Percentiles rank a stretch among this genome's conserved stretches.
These are phyloP conservation scores for Sarocladium oryzae DNA, from an alignment of 2,329 filamentous ascomycete genomes.

Conservation along the genomic window DNA sequence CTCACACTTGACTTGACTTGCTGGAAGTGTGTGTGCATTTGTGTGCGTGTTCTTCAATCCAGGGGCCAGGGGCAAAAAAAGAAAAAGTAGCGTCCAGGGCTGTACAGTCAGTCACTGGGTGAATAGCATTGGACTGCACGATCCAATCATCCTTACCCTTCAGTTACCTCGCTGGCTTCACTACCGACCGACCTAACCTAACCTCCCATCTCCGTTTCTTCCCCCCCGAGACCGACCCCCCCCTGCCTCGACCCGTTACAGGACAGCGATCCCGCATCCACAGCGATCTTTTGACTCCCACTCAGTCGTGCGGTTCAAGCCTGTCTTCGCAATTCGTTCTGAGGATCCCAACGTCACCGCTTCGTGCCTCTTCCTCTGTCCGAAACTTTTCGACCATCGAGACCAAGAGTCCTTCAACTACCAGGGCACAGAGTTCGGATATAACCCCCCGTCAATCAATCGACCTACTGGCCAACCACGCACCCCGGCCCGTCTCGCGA, in stretches of 20 bases:
- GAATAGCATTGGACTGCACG: no score
- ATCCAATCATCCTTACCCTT: no score
- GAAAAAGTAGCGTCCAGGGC: background rate
- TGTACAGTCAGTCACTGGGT: no score
- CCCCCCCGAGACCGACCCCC: background rate
- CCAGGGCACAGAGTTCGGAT: no score
- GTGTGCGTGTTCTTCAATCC: slow-evolving; percentile 1
- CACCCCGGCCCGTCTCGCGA: slow-evolving; percentile 1
- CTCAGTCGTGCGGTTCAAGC: background rate
- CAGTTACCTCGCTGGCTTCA: no score
- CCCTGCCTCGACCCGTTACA: slow-evolving; percentile 1
- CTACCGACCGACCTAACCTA: background rate
- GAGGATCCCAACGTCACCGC: background rate
- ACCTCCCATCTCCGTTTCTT: background rate
- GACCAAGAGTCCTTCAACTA: background rate
- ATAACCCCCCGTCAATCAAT: background rate
- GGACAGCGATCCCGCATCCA: slow-evolving; percentile 1
- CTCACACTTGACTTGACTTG: no score
- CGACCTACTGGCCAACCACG: background rate
- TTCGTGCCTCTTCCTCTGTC: background rate
- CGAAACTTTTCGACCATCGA: background rate
- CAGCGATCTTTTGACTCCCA: background rate
- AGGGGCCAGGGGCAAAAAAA: background rate
- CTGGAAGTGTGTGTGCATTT: no score
- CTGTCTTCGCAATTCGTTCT: background rate